A percentile compares a stretch with the other conserved stretches of the same genome.
Conservation (phyloP, 495 filamentous ascomycete species). For the Wilcoxina mikolae region DNA sequence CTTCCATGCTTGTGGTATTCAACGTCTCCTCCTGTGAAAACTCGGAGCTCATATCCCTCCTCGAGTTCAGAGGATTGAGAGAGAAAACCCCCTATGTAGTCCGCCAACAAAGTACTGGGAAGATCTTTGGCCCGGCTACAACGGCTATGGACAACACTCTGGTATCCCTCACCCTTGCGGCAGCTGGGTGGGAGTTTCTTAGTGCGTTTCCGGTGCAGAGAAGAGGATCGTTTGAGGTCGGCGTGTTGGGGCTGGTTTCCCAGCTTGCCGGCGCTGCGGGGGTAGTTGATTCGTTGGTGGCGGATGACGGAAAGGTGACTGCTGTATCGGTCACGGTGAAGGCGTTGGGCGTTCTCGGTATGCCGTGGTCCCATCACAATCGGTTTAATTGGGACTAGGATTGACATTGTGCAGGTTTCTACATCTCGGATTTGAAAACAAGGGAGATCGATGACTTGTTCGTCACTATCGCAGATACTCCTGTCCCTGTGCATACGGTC, state of each 20-base stretch:
- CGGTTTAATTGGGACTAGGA: not conserved
- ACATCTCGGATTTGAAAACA: slow-evolving; percentile 50
- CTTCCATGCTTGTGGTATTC: slow-evolving; percentile 52
- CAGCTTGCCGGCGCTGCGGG: slow-evolving; percentile 87
- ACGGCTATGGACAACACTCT: slow-evolving; percentile 31
- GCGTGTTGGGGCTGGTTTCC: slow-evolving; percentile 64
- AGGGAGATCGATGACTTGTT: slow-evolving; percentile 54
- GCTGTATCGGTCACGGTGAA: slow-evolving; percentile 58
- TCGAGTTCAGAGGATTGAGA: slow-evolving; percentile 56
- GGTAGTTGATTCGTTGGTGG: slow-evolving; percentile 32
- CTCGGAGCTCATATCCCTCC: slow-evolving; percentile 28
- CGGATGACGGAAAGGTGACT: slow-evolving; percentile 36
- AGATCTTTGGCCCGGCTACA: slow-evolving; percentile 39
- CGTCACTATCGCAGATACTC: slow-evolving; percentile 54
- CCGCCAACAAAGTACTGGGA: slow-evolving; percentile 53
- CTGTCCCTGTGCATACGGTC: slow-evolving; percentile 54
- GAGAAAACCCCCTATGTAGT: slow-evolving; percentile 47
- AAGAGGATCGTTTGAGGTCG: slow-evolving; percentile 39
- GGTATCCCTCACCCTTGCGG: slow-evolving; percentile 45
- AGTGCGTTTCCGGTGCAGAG: slow-evolving; percentile 50
- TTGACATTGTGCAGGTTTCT: slow-evolving; percentile 42
- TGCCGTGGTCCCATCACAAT: too few species aligned
- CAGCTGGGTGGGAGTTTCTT: slow-evolving; percentile 66
- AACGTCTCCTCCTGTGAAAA: slow-evolving; percentile 41
- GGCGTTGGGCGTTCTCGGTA: slow-evolving; percentile 52